Evolutionary conservation across 192 early-diverging fungal genomes (phyloP), one percentile per base, ranked within the genome.

Genomic region (Coemansia sp.): DNA sequence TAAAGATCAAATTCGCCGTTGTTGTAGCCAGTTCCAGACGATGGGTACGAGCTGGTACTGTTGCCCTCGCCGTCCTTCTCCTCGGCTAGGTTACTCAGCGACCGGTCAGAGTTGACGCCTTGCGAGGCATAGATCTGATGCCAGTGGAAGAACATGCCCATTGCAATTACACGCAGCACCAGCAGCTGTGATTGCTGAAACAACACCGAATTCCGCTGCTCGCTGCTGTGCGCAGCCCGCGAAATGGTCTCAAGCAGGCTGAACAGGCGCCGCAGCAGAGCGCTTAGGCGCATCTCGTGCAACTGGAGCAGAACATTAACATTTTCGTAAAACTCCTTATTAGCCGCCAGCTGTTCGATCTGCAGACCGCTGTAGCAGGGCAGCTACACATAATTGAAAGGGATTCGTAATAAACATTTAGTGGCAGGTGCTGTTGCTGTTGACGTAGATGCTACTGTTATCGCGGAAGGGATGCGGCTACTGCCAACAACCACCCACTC

Each of bases 121-220:
- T 69, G 62, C 17, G 69, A 49, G 8, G 82, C 85, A n/a, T 65
- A 71, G 63, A 86, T 85, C 71, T 82, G 85, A 59, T 93, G 87
- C 93, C 93, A 94, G 69, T 92, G 84, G 57, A 88, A 88, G 36
- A 90, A 87, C 87, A 93, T 91, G 69, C 93, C 93, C 59, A 88
- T 87, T 2, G 89, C 90, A 22, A 95, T 74, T 42, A 97, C 82
- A 59, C 89, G 83, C 53, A 95, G 83, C 12, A 95, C 71, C 65
- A 94, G 92, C 10, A 93, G 82, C 70, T 94, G 93, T 15, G 93
- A 94, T 65, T 97, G 91, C 65, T 93, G 85, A 25, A 88, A 82
- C 44, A 93, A 84, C 23, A 48, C 52, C n/a, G 62, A 37, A 19
- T 36, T 56, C 49, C 75, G 65, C 54, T 68, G 60, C 22, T 70